phyloP scores from a whole-genome alignment of 78 protist genomes.

The Chrysochromulina parva region DNA sequence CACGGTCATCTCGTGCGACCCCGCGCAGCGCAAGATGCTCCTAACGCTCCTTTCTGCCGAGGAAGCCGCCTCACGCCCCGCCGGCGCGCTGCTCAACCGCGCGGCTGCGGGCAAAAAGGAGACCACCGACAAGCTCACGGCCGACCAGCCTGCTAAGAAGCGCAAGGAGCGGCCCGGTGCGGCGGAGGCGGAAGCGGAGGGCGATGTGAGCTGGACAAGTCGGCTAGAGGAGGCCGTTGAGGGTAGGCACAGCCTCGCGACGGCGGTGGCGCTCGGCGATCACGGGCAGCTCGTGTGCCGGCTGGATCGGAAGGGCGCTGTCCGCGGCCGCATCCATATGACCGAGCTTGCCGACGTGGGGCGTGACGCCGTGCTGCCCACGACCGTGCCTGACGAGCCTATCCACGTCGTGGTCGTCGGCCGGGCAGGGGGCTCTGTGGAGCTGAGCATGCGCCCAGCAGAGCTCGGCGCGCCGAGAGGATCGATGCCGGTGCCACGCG shows the following conservation, averaged over 20 bases:
- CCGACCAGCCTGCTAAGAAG: too few species aligned
- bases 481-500: too few species aligned
- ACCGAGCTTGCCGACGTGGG: neutral
- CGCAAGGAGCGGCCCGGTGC: too few species aligned
- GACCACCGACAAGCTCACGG: too few species aligned
- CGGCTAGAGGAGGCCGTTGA: too few species aligned
- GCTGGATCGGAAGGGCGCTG: neutral
- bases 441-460: neutral
- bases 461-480: neutral
- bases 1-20: neutral
- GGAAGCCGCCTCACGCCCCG: neutral
- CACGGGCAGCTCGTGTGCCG: neutral
- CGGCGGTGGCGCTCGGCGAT: neutral
- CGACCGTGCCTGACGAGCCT: neutral
- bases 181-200: too few species aligned
- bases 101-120: too few species aligned
- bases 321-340: neutral
- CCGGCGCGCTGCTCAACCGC: neutral
- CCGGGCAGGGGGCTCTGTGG: neutral
- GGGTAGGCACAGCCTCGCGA: too few species aligned
- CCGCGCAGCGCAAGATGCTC: too few species aligned
- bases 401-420: conserved; percentile 4
- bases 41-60: neutral
- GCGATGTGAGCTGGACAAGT: too few species aligned
- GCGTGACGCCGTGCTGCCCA: neutral